Evolutionary conservation across 139 green algal species (phyloP), one percentile per base, ranked within the genome.

Genomic region (Picochlorum costavermella): DNA sequence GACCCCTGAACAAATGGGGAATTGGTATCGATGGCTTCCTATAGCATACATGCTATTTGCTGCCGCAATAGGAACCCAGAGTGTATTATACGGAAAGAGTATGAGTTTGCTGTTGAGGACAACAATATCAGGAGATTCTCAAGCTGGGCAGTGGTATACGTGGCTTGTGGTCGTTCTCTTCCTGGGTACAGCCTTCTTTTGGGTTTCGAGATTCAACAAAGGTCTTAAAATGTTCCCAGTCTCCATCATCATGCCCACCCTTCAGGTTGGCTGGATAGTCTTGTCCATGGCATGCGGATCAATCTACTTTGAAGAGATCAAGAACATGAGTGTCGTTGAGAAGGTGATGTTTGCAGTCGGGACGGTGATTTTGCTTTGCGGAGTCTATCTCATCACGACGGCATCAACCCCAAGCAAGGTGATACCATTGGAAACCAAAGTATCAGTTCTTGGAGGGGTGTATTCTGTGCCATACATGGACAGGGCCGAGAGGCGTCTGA

Each of bases 181-280:
- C 68, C 6, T 92, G 0, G 12, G 80, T 3, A 82, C 81, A 9
- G 83, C 81, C 23, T 66, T 63, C 0, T 95, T 95, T 65, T 95
- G 88, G 89, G 77, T 92, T 4, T 76, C 72, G 3, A 66, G 83
- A 1, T 82, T 93, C 29, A 93, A 93, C 70, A 87, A 89, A 73
- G 89, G 75, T 1, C 67, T 96, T 61, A 68, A 69, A 30, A 75
- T 92, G 28, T 96, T 96, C 63, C 81, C 84, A 3, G 85, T 85
- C 16, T 81, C 88, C 50, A 65, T 94, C 44, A 96, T 96, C 46
- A 88, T 96, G 60, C 88, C 88, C 1, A 77, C 82, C 6, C 81
- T 96, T 64, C 87, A 95, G 49, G 92, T 95, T 64, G 75, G 68
- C 14, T 96, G 88, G 88, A 87, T 86, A 9, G 69, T 96, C 13